Conservation (phyloP, 176 grass and related monocot species). For the Oryza glumipatula region DNA sequence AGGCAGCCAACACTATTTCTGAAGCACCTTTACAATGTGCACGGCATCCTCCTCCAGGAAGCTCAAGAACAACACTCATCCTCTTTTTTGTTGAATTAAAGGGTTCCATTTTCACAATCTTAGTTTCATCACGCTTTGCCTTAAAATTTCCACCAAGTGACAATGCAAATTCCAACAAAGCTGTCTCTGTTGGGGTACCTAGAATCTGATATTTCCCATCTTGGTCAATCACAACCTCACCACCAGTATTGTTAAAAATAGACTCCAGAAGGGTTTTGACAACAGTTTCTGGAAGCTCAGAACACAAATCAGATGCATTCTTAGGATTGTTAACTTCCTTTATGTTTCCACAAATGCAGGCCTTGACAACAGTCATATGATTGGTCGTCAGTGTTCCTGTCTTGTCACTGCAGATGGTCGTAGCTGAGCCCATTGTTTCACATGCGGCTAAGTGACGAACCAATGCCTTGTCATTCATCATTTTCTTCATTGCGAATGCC, state of each 20-base stretch:
- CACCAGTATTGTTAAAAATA: conserved; percentile 95
- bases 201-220: conserved; percentile 72
- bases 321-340: conserved; percentile 56
- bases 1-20: conserved; percentile 92
- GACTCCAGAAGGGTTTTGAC: conserved; percentile 81
- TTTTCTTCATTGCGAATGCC: conserved; percentile 99
- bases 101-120: conserved; percentile 89
- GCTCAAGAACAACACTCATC: conserved; percentile 84
- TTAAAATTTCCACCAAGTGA: conserved; percentile 89
- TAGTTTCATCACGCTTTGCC: conserved; percentile 62
- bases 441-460: conserved; percentile 93
- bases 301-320: conserved; percentile 62
- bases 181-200: conserved; percentile 88
- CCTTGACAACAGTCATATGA: conserved; percentile 95
- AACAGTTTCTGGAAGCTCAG: conserved; percentile 65
- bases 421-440: conserved; percentile 98
- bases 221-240: conserved; percentile 83
- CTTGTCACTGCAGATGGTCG: conserved; percentile 97
- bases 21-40: conserved; percentile 92
- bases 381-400: conserved; percentile 96
- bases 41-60: conserved; percentile 65
- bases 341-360: conserved; percentile 74
- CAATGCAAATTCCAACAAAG: conserved; percentile 89
- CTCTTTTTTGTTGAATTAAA: conserved; percentile 97
- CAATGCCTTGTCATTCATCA: conserved; percentile 99